Evolutionary conservation across 2,329 filamentous ascomycete species (phyloP).

Genomic region (Fusarium equiseti): DNA sequence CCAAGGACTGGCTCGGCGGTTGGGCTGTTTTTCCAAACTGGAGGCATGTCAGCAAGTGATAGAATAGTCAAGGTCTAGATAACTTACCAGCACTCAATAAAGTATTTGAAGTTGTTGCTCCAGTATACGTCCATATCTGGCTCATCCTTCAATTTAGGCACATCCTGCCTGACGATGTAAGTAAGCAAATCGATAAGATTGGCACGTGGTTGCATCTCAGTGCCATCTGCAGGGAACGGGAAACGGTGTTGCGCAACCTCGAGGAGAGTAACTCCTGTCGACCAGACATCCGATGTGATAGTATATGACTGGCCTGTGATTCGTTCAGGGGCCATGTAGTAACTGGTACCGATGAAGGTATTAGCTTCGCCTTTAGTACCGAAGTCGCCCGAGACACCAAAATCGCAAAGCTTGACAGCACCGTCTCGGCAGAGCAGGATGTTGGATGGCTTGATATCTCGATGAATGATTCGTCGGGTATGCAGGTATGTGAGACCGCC

Average conservation of each 20-base stretch:
- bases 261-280: conserved; percentile 93
- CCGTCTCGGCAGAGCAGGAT: conserved; percentile 93
- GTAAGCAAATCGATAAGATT: conserved; percentile 95
- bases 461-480: conserved; percentile 95
- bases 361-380: conserved; percentile 98
- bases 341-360: conserved; percentile 98
- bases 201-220: conserved; percentile 92
- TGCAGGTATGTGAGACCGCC: conserved; percentile 95
- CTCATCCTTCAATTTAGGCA: conserved; percentile 96
- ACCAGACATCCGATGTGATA: conserved; percentile 99
- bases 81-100: conserved; percentile 98
- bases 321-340: conserved; percentile 98
- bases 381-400: conserved; percentile 97
- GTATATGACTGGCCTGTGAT: conserved; percentile 98
- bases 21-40: conserved; percentile 93
- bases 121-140: conserved; percentile 89
- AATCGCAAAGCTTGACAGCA: conserved; percentile 97
- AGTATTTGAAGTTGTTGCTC: conserved; percentile 99
- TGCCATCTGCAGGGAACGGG: conserved; percentile 96
- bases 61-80: not conserved
- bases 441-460: conserved; percentile 98
- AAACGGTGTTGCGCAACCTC: conserved; percentile 99
- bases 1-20: conserved; percentile 91
- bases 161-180: conserved; percentile 95
- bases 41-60: conserved; percentile 40